A percentile compares a stretch with the other conserved stretches of the same genome.
phyloP scores from a whole-genome alignment of 805 yeast genomes.

The Deakozyma indianensis region DNA sequence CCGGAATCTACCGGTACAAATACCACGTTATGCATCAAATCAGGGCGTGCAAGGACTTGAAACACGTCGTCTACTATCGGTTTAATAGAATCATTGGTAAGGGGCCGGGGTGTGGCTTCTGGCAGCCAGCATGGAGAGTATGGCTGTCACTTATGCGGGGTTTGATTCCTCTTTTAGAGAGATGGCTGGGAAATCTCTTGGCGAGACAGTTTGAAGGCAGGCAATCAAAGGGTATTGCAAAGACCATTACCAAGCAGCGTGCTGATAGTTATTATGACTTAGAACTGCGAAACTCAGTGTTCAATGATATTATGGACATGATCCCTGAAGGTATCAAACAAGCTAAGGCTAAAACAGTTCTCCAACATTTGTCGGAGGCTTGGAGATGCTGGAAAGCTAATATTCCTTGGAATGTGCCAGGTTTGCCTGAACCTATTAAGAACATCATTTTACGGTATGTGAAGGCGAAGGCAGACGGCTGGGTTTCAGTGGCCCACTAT shows the following conservation, averaged over 20 bases:
- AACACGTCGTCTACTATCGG: conserved; percentile 76
- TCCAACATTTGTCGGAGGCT: conserved; percentile 93
- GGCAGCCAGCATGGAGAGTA: conserved; percentile 99
- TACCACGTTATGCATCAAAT: conserved; percentile 98
- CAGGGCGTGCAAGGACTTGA: conserved; percentile 86
- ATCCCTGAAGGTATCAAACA: conserved; percentile 90
- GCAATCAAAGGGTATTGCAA: conserved; percentile 77
- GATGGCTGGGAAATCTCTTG: conserved; percentile 87
- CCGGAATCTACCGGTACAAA: conserved; percentile 93
- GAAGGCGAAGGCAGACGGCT: conserved; percentile 91
- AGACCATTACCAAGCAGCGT: conserved; percentile 90
- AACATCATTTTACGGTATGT: conserved; percentile 78
- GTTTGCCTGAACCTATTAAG: conserved; percentile 82
- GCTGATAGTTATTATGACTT: conserved; percentile 89
- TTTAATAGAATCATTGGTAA: conserved; percentile 83
- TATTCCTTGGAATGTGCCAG: conserved; percentile 95
- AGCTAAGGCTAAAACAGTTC: conserved; percentile 68
- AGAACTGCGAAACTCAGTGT: conserved; percentile 83
- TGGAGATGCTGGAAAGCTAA: conserved; percentile 99
- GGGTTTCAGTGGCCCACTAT: conserved; percentile 87
- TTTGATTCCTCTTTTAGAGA: conserved; percentile 73
- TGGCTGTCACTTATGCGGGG: conserved; percentile 93
- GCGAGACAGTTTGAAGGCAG: conserved; percentile 96
- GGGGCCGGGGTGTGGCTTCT: conserved; percentile 97
- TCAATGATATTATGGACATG: conserved; percentile 94